Evolutionary conservation across 768 basidiomycete genomes (phyloP), one percentile per base, ranked within the genome.

Genomic region (Termitomyces sp.): DNA sequence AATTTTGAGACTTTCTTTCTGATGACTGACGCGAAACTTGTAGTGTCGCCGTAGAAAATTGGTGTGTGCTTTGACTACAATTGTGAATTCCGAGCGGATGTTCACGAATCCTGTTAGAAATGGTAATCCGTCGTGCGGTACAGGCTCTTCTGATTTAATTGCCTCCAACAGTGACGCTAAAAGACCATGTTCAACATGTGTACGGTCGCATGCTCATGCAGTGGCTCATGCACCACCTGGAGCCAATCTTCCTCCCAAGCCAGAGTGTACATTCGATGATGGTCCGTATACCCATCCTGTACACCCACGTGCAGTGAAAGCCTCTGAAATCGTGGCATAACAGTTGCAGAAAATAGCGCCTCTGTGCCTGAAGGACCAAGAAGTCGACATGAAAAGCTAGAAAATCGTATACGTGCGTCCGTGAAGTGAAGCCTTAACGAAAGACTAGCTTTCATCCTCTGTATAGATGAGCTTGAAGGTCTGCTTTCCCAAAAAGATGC

Each of bases 241-340:
- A 38, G 72, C 74, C 2, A 70, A 71, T 43, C 61, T 85, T 42
- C 83, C 86, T 0, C 64, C 78, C 0, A 73, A 71, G 43, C 86
- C 85, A 12, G 84, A 86, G 52, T 91, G 89, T 64, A 89, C 87
- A n/a, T 90, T 82, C 57, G 88, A 89, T 60, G 89, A 90, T 58
- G 71, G 86, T 84, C 47, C 9, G 52, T n/a, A 52, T 29, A 50
- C 54, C 18, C 32, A 16, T 35, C 4, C 15, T 15, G 32, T 15
- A 29, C 18, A 39, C n/a, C n/a, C n/a, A 25, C 41, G 22, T 47
- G 38, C 45, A 46, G 20, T 43, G 20, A 31, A n/a, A 22, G 7
- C 22, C 38, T 23, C 22, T 36, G 25, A 29, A 42, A 43, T 29
- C 4, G 6, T 18, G 22, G 39, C 13, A n/a, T 3, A 33, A n/a